Evolutionary conservation across 768 basidiomycete genomes (phyloP).

Genomic region (Auricularia auricula-judae): DNA sequence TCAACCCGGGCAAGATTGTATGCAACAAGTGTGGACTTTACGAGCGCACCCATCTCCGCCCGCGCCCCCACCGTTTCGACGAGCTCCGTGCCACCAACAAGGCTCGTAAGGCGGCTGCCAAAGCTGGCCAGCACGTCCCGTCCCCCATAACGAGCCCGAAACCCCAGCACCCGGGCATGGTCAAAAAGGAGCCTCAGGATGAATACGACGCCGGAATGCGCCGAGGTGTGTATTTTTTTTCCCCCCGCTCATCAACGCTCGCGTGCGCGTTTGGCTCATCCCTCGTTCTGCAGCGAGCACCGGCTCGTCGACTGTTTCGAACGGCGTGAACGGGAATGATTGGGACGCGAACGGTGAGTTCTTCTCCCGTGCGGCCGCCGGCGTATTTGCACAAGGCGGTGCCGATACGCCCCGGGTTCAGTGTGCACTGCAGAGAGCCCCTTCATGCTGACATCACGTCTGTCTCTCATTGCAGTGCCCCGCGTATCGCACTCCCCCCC

Average conservation of each 20-base stretch:
- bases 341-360: slow-evolving; percentile 72
- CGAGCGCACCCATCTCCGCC: slow-evolving; percentile 77
- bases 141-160: background rate
- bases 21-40: slow-evolving; percentile 92
- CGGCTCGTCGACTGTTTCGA: slow-evolving; percentile 4
- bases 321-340: slow-evolving; percentile 38
- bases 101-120: slow-evolving; percentile 47
- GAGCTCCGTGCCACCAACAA: slow-evolving; percentile 83
- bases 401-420: background rate
- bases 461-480: background rate
- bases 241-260: slow-evolving; percentile 18
- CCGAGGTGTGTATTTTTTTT: slow-evolving; percentile 17
- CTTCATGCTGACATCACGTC: background rate
- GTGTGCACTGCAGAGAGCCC: background rate
- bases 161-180: slow-evolving; percentile 10
- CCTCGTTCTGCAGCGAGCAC: slow-evolving; percentile 25
- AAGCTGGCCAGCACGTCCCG: slow-evolving; percentile 8
- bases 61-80: slow-evolving; percentile 76
- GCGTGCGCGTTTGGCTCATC: slow-evolving; percentile 50
- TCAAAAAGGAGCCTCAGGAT: slow-evolving; percentile 60
- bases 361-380: background rate
- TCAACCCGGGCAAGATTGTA: slow-evolving; percentile 82
- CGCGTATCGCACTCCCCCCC: background rate
- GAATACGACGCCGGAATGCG: slow-evolving; percentile 1
- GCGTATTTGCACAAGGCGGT: background rate